Evolutionary conservation across 106 monocot species (phyloP).

Genomic region (Dioscorea dumetorum): DNA sequence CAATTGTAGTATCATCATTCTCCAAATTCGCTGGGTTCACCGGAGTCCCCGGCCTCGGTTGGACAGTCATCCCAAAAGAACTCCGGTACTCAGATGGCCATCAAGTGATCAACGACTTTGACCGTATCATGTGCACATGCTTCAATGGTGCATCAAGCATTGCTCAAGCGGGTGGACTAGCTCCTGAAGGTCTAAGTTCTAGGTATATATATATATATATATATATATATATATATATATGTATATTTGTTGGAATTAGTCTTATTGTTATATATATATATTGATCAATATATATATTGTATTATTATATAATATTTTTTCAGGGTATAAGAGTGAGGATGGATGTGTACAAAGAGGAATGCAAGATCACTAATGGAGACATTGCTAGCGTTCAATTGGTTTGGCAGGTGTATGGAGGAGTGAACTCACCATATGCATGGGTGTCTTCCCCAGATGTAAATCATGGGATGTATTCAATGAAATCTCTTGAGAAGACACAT

Average conservation of each 20-base stretch:
- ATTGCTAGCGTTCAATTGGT: slow-evolving; percentile 71
- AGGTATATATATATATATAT: too few species aligned
- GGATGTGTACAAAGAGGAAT: slow-evolving; percentile 82
- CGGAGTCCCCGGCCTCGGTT: too few species aligned
- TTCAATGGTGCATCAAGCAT: slow-evolving; percentile 95
- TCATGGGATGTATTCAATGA: slow-evolving; percentile 96
- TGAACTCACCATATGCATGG: slow-evolving; percentile 94
- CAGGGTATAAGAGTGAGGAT: slow-evolving; percentile 76
- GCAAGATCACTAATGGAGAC: slow-evolving; percentile 78
- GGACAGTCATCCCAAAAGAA: slow-evolving; percentile 90
- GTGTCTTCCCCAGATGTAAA: slow-evolving; percentile 80
- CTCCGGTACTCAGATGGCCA: slow-evolving; percentile 77
- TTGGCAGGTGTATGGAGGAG: slow-evolving; percentile 84
- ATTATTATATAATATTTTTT: neutral
- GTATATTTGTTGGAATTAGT: too few species aligned
- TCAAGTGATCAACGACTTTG: slow-evolving; percentile 83
- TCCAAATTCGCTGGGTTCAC: too few species aligned
- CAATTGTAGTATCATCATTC: too few species aligned
- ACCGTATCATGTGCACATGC: slow-evolving; percentile 83
- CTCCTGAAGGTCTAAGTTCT: slow-evolving; percentile 72
- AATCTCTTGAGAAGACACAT: slow-evolving; percentile 84
- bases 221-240: too few species aligned
- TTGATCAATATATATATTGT: too few species aligned
- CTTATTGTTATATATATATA: too few species aligned
- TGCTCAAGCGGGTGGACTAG: slow-evolving; percentile 81